Evolutionary conservation across 2,329 filamentous ascomycete genomes (phyloP).

Genomic region (Chaetoscypha palmicola): DNA sequence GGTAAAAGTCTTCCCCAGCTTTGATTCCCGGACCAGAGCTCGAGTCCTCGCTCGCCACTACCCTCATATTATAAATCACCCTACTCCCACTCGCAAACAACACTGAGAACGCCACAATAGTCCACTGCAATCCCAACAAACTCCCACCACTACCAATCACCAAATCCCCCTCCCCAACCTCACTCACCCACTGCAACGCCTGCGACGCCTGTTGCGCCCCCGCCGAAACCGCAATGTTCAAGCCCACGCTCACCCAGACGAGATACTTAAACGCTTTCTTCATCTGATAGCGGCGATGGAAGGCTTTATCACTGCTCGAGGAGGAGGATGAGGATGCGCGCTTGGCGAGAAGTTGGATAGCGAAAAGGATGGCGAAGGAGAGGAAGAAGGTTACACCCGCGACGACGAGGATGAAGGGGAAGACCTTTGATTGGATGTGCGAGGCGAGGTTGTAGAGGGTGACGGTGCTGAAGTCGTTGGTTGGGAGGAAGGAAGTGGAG

Average conservation of each 20-base stretch:
- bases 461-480: conserved; percentile 5
- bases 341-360: neutral
- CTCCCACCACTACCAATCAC: neutral
- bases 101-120: conserved; percentile 3
- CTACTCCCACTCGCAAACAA: conserved; percentile 3
- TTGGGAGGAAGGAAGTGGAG: conserved; percentile 2
- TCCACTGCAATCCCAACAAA: conserved; percentile 4
- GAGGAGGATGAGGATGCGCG: neutral
- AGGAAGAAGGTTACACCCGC: neutral
- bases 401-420: conserved; percentile 1
- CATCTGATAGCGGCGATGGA: neutral
- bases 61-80: neutral
- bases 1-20: too few species aligned
- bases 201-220: conserved; percentile 4
- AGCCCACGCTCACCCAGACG: conserved; percentile 1
- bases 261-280: conserved; percentile 3
- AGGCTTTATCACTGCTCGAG: too few species aligned
- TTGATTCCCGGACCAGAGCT: too few species aligned
- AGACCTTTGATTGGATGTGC: conserved; percentile 6
- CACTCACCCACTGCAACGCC: conserved; percentile 4
- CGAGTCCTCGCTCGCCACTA: too few species aligned
- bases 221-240: conserved; percentile 1
- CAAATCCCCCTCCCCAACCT: neutral
- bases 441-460: conserved; percentile 3
- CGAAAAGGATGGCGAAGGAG: neutral